Conservation (phyloP, 2,329 filamentous ascomycete genomes). For the Cladosporium sp. region DNA sequence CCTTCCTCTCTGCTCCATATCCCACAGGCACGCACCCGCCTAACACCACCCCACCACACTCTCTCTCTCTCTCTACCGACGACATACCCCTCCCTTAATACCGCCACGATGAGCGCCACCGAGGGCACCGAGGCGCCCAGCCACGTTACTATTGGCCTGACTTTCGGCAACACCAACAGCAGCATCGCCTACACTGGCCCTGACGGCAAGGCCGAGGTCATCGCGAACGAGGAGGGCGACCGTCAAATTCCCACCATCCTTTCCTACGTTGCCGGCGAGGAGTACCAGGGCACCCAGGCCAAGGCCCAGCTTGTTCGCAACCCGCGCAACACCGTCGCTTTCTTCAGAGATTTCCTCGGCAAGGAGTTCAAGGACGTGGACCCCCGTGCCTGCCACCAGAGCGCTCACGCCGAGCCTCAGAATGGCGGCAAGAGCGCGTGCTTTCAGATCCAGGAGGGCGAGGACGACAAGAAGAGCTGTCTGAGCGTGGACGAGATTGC, state of each 20-base stretch:
- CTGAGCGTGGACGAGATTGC: constrained; percentile 75
- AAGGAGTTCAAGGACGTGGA: constrained; percentile 95
- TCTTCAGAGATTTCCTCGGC: constrained; percentile 92
- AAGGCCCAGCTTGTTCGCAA: constrained; percentile 92
- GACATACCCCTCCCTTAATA: constrained; percentile 3
- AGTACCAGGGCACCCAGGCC: constrained; percentile 93
- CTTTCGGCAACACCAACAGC: constrained; percentile 97
- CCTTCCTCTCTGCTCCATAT: neutral
- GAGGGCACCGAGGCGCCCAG: constrained; percentile 32
- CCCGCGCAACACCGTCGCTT: constrained; percentile 84
- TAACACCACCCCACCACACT: constrained; percentile 1
- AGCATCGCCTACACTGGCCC: constrained; percentile 81
- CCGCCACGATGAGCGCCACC: constrained; percentile 45
- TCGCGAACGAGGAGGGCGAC: constrained; percentile 98
- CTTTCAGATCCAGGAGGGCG: constrained; percentile 74
- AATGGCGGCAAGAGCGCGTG: constrained; percentile 57
- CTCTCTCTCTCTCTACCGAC: neutral
- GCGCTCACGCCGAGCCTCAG: constrained; percentile 76
- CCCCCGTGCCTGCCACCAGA: constrained; percentile 87
- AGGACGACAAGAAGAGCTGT: constrained; percentile 51
- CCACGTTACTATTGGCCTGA: constrained; percentile 74
- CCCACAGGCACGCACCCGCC: neutral
- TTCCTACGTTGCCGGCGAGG: constrained; percentile 91
- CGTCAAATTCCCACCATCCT: constrained; percentile 93
- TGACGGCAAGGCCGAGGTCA: constrained; percentile 93